Evolutionary conservation across 192 early-diverging fungal genomes (phyloP).

Genomic region (Linnemannia exigua): DNA sequence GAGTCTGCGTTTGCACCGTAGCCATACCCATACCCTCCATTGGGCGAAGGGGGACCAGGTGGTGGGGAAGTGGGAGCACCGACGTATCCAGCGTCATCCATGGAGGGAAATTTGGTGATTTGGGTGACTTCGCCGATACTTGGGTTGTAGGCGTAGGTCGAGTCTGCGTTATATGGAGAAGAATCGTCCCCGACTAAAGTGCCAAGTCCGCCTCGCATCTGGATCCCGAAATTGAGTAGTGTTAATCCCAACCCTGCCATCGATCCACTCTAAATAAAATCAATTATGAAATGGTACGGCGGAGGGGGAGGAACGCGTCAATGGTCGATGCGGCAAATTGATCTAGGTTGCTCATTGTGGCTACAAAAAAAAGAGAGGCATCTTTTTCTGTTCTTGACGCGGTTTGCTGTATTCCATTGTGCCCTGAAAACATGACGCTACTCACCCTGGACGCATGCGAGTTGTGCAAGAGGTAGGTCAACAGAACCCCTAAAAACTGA

Average conservation of each 20-base stretch:
- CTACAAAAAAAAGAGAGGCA: too few relatives aligned
- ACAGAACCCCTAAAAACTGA: slow-evolving; percentile 86
- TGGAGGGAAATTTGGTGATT: slow-evolving; percentile 13
- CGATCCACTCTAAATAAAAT: slow-evolving; percentile 67
- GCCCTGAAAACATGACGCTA: too few relatives aligned
- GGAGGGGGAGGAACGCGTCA: neutral
- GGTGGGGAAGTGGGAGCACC: slow-evolving; percentile 26
- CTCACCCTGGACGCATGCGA: slow-evolving; percentile 86
- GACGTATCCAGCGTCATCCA: slow-evolving; percentile 34
- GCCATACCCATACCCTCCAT: neutral
- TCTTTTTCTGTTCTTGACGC: too few relatives aligned
- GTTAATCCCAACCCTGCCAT: slow-evolving; percentile 82
- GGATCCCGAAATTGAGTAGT: slow-evolving; percentile 82
- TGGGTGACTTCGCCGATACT: slow-evolving; percentile 42
- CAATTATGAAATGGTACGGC: neutral
- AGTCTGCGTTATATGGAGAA: slow-evolving; percentile 1
- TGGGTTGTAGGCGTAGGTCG: slow-evolving; percentile 27
- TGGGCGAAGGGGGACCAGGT: too few relatives aligned
- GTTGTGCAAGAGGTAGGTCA: slow-evolving; percentile 90
- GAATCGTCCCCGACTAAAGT: slow-evolving; percentile 37
- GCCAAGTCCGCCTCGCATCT: slow-evolving; percentile 67
- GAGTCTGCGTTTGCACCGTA: slow-evolving; percentile 19
- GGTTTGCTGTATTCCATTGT: too few relatives aligned
- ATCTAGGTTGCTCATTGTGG: too few relatives aligned
- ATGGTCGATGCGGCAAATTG: neutral